phyloP scores from a whole-genome alignment of 2,329 filamentous ascomycete genomes.

The Trichoderma lentiforme region DNA sequence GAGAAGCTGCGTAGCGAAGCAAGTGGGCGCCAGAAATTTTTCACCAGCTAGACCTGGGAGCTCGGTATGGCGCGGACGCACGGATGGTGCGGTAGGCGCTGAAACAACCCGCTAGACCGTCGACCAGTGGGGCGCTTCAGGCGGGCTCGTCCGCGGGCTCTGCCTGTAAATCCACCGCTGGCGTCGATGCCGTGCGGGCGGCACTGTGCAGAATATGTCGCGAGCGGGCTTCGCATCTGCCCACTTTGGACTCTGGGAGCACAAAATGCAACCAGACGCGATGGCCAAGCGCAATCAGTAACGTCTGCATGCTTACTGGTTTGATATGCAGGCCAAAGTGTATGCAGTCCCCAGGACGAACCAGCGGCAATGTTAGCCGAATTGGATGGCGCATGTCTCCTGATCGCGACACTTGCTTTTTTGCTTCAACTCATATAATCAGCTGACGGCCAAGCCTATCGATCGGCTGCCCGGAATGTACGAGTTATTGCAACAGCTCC shows the following conservation, averaged over 20 bases:
- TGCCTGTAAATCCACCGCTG: background rate
- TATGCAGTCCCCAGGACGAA: slow-evolving; percentile 3
- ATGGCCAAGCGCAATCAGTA: background rate
- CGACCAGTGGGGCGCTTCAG: slow-evolving; percentile 6
- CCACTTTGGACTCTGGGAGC: background rate
- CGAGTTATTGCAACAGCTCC: background rate
- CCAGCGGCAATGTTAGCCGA: background rate
- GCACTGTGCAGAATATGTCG: slow-evolving; percentile 4
- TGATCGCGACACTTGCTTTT: slow-evolving; percentile 9
- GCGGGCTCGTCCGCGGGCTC: slow-evolving; percentile 1
- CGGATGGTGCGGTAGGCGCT: slow-evolving; percentile 12
- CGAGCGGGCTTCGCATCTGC: background rate
- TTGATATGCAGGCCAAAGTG: slow-evolving; percentile 7
- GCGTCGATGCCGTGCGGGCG: background rate
- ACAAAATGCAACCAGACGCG: background rate
- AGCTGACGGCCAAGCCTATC: slow-evolving; percentile 11
- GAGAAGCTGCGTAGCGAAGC: slow-evolving; percentile 7
- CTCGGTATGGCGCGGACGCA: slow-evolving; percentile 16
- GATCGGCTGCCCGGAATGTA: background rate
- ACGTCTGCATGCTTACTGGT: background rate
- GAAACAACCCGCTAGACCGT: slow-evolving; percentile 11
- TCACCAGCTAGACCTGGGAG: slow-evolving; percentile 6
- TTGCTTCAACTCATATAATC: background rate
- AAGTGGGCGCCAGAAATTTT: slow-evolving; percentile 15
- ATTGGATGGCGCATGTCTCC: slow-evolving; percentile 8